These are phyloP conservation scores for Phialophora macrospora DNA, from an alignment of 2,329 filamentous ascomycete genomes.

Conservation along the genomic window DNA sequence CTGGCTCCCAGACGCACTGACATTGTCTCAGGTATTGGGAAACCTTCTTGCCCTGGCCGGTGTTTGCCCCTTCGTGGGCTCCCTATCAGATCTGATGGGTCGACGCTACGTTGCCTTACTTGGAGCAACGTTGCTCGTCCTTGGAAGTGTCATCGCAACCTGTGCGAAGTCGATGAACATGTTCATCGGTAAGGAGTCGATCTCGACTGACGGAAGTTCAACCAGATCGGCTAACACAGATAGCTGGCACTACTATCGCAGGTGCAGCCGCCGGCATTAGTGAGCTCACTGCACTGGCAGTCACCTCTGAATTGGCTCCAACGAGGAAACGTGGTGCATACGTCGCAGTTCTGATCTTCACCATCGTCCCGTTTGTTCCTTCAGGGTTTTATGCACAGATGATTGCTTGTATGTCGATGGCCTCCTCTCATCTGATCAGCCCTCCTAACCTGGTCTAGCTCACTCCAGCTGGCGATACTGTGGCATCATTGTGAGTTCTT, in stretches of 20 bases:
- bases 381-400: constrained; percentile 66
- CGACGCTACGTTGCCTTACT: constrained; percentile 64
- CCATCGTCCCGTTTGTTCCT: constrained; percentile 66
- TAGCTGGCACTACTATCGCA: constrained; percentile 62
- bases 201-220: neutral
- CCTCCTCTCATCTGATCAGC: neutral
- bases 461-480: constrained; percentile 33
- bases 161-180: constrained; percentile 64
- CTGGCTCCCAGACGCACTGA: neutral
- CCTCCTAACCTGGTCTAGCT: constrained; percentile 7
- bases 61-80: constrained; percentile 68
- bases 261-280: constrained; percentile 70
- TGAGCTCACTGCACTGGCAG: constrained; percentile 70
- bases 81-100: constrained; percentile 67
- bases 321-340: constrained; percentile 68
- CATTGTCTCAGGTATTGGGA: constrained; percentile 44
- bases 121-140: constrained; percentile 59
- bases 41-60: constrained; percentile 62
- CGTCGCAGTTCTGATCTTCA: constrained; percentile 64
- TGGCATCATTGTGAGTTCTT: constrained; percentile 19
- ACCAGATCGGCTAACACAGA: constrained; percentile 40
- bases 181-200: constrained; percentile 47
- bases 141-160: constrained; percentile 65
- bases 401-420: constrained; percentile 45
- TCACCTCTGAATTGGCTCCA: constrained; percentile 70